Evolutionary conservation across 225 moss, liverwort and hornwort species (phyloP), one percentile per base, ranked within the genome.

Genomic region (Anthoceros angustus): DNA sequence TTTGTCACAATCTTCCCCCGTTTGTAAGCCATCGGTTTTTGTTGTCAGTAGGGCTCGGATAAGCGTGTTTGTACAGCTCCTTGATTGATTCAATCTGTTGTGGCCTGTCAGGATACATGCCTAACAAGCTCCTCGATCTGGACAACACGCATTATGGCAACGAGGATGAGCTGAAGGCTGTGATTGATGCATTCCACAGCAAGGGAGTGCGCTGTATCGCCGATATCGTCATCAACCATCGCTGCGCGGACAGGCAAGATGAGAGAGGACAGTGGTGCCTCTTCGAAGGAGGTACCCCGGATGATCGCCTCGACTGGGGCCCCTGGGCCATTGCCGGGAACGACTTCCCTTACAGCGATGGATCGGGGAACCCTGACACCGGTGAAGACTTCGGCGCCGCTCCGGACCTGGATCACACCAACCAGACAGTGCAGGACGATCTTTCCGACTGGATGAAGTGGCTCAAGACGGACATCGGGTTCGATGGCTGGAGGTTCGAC

Each of bases 391-490:
- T 55, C 14, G 55, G 55, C 18, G 55, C 55, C 14, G 55, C 55
- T n/a, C 55, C 55, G 6, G 55, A 55, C 55, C 55, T 55, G 55
- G 55, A 55, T 55, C 55, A 55, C 55, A 55, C 55, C 55, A 55
- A 55, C 55, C 55, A 55, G 55, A 55, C 55, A 23, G 55, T 55
- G n/a, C 55, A 55, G n/a, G 55, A 55, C 55, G 55, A 55, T 5
- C 55, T 55, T 15, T 18, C 15, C 7, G 6, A 15, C 15, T 55
- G 55, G 55, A 55, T 55, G 55, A 8, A 15, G 55, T 55, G 55
- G 55, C 55, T 55, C 55, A 55, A 55, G 55, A 55, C 55, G 7
- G 55, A 55, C 23, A 55, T 55, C 14, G 55, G 55, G 15, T 55
- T 55, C 55, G 55, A 55, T 55, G 55, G 55, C 18, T 55, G 55